Evolutionary conservation across 805 yeast genomes (phyloP), one percentile per base, ranked within the genome.

Genomic region (Hanseniaspora clermontiae): DNA sequence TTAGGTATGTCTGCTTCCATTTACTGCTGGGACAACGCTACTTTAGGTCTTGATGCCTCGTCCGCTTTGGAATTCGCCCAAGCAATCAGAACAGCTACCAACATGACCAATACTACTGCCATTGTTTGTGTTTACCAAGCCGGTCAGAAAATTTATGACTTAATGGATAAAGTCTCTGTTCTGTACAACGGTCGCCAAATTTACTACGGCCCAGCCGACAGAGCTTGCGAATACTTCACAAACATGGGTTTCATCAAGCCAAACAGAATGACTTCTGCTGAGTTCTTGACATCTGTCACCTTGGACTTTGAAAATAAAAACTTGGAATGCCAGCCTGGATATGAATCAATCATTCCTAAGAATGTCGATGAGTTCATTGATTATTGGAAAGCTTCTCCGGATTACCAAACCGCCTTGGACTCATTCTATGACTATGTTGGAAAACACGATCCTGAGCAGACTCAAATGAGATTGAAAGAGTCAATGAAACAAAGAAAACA

Each of bases 41-140:
- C 87, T n/a, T 75, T 86, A 68, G 87, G 87, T 66, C 72, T 81
- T 61, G 87, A 81, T 69, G 77, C 86, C 12, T 80, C 86, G 14
- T 81, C 86, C 17, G 87, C 87, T 19, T 72, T 82, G 59, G 87
- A 82, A 67, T 82, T 78, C 60, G 76, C 78, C 32, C 76, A 79
- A 63, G 78, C 83, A 27, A 72, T 82, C 58, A 77, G 81, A 69
- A 74, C 82, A 2, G 74, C 79, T 12, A 80, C 86, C 3, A 77
- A 80, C 61, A 66, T 81, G 66, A 68, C 77, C 60, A 74, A 78
- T 48, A 70, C 77, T 9, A 74, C 84, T 14, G 80, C 84, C 11
- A 68, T 82, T 60, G 80, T 82, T 54, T 81, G 86, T 38, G 79
- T 81, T 60, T 82, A 82, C 63, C 87, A 82, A 66, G 84, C 85